Base-by-base conservation (phyloP, 331 rosid species). In the Malus hybrid region DNA sequence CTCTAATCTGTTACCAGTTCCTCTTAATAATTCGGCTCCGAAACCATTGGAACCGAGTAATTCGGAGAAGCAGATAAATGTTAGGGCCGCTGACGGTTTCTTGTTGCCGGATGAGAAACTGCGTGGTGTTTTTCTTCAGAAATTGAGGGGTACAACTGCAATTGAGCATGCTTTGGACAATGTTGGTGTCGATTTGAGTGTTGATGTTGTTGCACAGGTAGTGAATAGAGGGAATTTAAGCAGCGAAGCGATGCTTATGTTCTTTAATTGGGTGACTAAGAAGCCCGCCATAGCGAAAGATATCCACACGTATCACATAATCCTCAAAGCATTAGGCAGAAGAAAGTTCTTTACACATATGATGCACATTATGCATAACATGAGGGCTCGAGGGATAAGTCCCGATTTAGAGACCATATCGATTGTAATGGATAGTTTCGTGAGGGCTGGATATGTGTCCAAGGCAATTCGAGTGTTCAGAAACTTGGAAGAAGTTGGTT, bases 101-200 rank as follows among this genome's bases (percentile, higher is more conserved):
- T 55, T 93, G 67, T 76, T 73, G 39, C 89, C 96, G 0, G 93
- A 86, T 70, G 98, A 93, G 61, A 91, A 88, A 80, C 60, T 93
- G 5, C 87, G 93, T 1, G 98, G 98, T 6, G 80, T 91, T 71
- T 93, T 93, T 76, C 94, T 91, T 62, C 97, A 87, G 81, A 93
- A 84, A 55, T 81, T 93, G 76, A 90, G 70, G 70, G 97, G 98
- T 52, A 84, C 70, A 65, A 63, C 87, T 22, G 89, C 92, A 73
- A 84, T 86, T 65, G 90, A 91, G 76, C 79, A 39, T 7, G 91
- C 97, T 69, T 82, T 93, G 48, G 80, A 84, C 33, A 79, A 60
- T 65, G 87, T 32, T 6, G 82, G 71, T 29, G 87, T 84, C 50
- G 89, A 86, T 56, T 70, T 91, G 77, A 85, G 81, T 65, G 63